Percentiles rank a stretch among this genome's conserved stretches.
Conservation (phyloP, 2,329 filamentous ascomycete genomes). For the Stachybotrys elegans region DNA sequence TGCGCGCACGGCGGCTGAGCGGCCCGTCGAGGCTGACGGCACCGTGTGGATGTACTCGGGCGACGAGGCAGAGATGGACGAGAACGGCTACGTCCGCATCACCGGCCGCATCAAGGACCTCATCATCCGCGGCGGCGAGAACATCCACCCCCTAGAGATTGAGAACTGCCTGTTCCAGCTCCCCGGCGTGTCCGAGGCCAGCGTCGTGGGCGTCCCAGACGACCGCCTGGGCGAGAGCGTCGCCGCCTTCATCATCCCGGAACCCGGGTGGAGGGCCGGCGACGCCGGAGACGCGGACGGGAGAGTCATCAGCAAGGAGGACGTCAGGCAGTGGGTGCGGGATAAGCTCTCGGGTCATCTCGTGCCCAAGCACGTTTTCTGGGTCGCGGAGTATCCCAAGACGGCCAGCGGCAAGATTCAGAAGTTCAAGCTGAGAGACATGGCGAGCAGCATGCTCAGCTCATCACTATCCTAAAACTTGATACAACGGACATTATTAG, state of each 20-base stretch:
- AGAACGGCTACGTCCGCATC: constrained; percentile 78
- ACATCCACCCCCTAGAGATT: constrained; percentile 89
- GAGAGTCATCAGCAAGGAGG: constrained; percentile 44
- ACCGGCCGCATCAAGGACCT: constrained; percentile 92
- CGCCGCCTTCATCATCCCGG: constrained; percentile 71
- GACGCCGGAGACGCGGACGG: constrained; percentile 16
- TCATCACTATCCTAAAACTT: no score
- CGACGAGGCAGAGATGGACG: constrained; percentile 84
- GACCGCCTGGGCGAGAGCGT: constrained; percentile 81
- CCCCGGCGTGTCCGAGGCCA: constrained; percentile 65
- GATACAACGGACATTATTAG: no score
- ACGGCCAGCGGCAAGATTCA: constrained; percentile 96
- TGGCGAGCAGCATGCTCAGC: constrained; percentile 39
- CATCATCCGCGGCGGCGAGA: constrained; percentile 92
- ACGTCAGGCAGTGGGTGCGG: constrained; percentile 68
- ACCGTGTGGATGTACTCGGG: constrained; percentile 86
- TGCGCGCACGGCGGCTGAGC: constrained; percentile 62
- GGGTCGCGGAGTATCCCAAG: constrained; percentile 80
- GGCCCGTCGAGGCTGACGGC: constrained; percentile 42
- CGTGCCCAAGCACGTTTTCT: constrained; percentile 88
- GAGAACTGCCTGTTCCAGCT: constrained; percentile 82
- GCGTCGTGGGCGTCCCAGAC: constrained; percentile 80
- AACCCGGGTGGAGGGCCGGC: constrained; percentile 19
- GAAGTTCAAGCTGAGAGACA: constrained; percentile 79
- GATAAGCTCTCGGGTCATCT: constrained; percentile 66